Base-by-base conservation (phyloP, 768 basidiomycete species). In the Lentinus brumalis region DNA sequence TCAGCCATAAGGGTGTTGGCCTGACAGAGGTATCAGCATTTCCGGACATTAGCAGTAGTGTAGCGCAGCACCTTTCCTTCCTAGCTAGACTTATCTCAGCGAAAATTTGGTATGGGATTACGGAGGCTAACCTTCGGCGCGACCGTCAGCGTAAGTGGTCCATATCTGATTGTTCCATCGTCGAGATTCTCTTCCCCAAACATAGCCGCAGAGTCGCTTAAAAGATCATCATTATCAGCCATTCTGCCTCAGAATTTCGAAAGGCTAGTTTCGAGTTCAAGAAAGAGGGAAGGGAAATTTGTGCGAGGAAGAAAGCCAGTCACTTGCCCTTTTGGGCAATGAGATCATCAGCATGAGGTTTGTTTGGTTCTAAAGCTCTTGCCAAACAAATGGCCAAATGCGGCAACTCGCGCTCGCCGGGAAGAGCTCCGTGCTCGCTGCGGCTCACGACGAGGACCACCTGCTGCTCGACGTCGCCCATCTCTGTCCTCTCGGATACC, bases 1-100 rank as follows among this genome's bases (percentile, higher is more conserved):
- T 91, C 88, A 51, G 88, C 89, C 21, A 91, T 76, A 10, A 89
- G 77, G 14, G 86, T 88, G 61, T 84, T 88, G 31, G 88, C 86
- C 87, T 89, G 31, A 51, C 66, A 46, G 44, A 3, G 61, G 10
- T 30, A 53, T 35, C 55, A 61, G 50, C 32, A 39, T 53, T 53
- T 35, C 26, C 18, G 21, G 15, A 15, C 29, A 40, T 11, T 10
- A n/a, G 15, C 6, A n/a, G 32, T 8, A 26, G 26, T 8, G 14
- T 11, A 12, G 46, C 10, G 21, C 21, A 35, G 21, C 10, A 86
- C 85, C 79, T 86, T 86, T 65, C 84, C 84, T 76, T 84, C 83
- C 86, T 87, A 53, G 32, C 41, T 14, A 47, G 7, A 32, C 29
- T 35, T 59, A 50, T 55, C 30, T 35, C 14, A 35, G 29, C 31